Base-by-base conservation (phyloP, 257 asterid genomes). In the Jacaranda copaia region DNA sequence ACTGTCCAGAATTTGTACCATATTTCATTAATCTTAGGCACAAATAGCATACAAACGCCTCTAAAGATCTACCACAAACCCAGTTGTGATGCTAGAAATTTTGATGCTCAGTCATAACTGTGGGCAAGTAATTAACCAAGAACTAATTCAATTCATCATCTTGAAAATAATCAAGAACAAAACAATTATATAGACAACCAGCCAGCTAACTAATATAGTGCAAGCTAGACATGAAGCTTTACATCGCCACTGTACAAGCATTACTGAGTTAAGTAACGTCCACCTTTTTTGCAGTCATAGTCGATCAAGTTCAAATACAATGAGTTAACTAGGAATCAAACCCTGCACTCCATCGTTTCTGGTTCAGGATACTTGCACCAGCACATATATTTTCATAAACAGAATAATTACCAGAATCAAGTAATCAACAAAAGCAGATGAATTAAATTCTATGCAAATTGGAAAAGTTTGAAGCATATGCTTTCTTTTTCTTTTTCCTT, bases 351-450 rank as follows among this genome's bases (percentile, higher is more conserved):
- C 48, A 25, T 19, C 14, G 5, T 12, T 53, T 51, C 19, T 15
- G 69, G 39, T 55, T 68, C 71, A 20, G 10, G 55, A 40, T 32
- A 64, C 78, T 55, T 42, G 74, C 62, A 72, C n/a, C 14, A 48
- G 18, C 62, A 66, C 60, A 65, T 12, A 51, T 9, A 55, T 6
- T 40, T 19, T 46, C 72, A n/a, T 10, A 38, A 65, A 66, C 59
- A 73, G 1, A 43, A 64, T 18, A 53, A 64, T 65, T 25, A 72
- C 18, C 72, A 67, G 53, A 69, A 59, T 7, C 15, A 68, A 69
- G 8, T 16, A 32, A 46, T 53, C 18, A 46, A 45, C 46, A 32
- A 46, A 79, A 56, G 11, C 68, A 72, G 39, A n/a, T n/a, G 77
- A 61, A 48, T 49, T 61, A 8, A 60, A 48, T 62, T 13, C 65